Evolutionary conservation across 2,329 filamentous ascomycete species (phyloP).

Genomic region (Talaromyces sp.): DNA sequence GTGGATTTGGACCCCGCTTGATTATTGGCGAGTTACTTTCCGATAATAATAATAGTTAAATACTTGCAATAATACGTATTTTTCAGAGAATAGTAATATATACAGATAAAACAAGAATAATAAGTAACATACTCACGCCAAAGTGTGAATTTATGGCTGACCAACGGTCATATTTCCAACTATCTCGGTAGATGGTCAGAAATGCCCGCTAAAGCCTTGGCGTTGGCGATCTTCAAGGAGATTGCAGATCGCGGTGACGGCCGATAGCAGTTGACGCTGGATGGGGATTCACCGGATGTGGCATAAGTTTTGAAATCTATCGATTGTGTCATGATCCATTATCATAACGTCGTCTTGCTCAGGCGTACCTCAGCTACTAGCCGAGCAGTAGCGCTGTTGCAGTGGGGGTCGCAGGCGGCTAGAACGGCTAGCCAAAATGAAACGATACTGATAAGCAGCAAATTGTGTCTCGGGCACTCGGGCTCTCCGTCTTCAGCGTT

Average conservation of each 20-base stretch:
- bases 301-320: neutral
- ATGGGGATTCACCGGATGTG: neutral
- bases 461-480: neutral
- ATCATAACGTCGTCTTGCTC: neutral
- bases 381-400: neutral
- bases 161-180: neutral
- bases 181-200: neutral
- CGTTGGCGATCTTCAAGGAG: neutral
- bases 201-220: neutral
- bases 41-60: neutral
- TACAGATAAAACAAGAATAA: neutral
- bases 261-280: neutral
- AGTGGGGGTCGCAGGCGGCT: neutral
- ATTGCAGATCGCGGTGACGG: neutral
- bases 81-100: neutral
- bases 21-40: neutral
- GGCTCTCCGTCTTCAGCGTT: neutral
- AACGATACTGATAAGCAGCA: neutral
- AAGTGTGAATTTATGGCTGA: neutral
- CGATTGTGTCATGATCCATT: neutral
- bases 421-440: neutral
- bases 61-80: neutral
- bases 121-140: neutral
- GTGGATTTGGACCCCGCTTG: neutral
- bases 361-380: neutral